Base-by-base conservation (phyloP, 176 grass and related monocot species). In the Poa pratensis region DNA sequence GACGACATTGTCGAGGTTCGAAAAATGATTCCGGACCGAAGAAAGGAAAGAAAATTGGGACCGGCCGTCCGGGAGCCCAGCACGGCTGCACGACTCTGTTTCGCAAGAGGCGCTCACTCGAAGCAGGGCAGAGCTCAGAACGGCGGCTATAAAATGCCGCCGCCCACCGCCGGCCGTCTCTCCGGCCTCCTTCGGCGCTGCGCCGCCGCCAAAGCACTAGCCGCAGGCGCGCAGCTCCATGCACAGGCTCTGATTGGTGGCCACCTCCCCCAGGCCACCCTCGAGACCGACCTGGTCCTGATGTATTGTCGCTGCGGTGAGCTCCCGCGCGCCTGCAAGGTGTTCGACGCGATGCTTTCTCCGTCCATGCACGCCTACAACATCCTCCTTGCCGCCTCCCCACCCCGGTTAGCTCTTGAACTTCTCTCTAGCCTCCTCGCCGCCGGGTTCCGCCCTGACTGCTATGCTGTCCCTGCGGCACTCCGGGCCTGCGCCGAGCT, bases 281-380 rank as follows among this genome's bases (percentile, higher is more conserved):
- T 91, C 1, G 89, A 89, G 74, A 82, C 89, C 11, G 89, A 89
- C 81, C 66, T 91, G 77, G 49, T 89, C 66, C 77, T 89, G 27
- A 1, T 87, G 3, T 87, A 84, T 51, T 77, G 39, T n/a, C 76
- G 80, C 19, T 87, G 92, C 80, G 73, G 62, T 0, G 20, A 10
- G 39, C 74, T 76, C 20, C 3, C 4, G 1, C 69, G 72, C 28
- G 89, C 84, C 30, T 71, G 76, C 32, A 58, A 70, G 76, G 58
- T 91, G 87, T 82, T 94, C 43, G 84, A 91, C 51, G 40, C 40
- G 57, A 85, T 84, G 89, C 52, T 19, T 1, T 62, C 63, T 16
- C 71, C 80, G n/a, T 77, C 82, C 84, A 84, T 84, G 92, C 84
- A 87, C 58, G 85, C 86, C 12, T 91, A 79, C 83, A 91, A 91